These are phyloP conservation scores for Gypsophila paniculata DNA, from an alignment of 179 eudicot species.

Conservation along the genomic window DNA sequence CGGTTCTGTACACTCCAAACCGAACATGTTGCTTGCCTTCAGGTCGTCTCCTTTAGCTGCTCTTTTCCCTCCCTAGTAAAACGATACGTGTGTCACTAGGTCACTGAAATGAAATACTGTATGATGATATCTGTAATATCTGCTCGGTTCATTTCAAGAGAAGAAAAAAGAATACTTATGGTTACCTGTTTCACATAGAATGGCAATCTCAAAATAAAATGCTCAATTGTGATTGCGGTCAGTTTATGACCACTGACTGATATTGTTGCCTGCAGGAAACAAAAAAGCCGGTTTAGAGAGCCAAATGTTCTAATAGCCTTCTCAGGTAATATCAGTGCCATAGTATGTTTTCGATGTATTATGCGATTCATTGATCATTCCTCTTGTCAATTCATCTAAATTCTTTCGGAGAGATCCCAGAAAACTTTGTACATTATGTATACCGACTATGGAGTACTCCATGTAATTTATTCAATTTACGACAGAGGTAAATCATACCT, in stretches of 20 bases:
- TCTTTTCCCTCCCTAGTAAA: constrained; percentile 46
- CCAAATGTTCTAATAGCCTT: background rate
- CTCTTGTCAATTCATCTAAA: background rate
- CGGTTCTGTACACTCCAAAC: constrained; percentile 85
- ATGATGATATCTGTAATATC: background rate
- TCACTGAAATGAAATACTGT: background rate
- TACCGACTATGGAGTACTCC: too few relatives aligned
- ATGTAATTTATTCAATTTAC: background rate
- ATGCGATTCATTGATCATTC: background rate
- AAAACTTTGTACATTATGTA: too few relatives aligned
- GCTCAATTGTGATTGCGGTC: constrained; percentile 83
- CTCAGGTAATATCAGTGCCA: background rate
- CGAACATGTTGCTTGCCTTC: constrained; percentile 51
- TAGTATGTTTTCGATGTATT: too few relatives aligned
- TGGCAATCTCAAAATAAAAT: constrained; percentile 76
- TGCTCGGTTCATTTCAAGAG: background rate
- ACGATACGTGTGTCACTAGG: constrained; percentile 1
- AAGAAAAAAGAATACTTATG: background rate
- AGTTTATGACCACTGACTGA: constrained; percentile 61
- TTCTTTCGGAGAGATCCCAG: background rate
- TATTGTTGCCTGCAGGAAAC: constrained; percentile 63
- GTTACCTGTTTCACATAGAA: constrained; percentile 68
- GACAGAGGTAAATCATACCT: constrained; percentile 23
- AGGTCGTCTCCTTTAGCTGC: constrained; percentile 47
- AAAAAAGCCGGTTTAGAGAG: background rate